Conservation (phyloP, 176 grass and related monocot genomes). For the Olyra latifolia region DNA sequence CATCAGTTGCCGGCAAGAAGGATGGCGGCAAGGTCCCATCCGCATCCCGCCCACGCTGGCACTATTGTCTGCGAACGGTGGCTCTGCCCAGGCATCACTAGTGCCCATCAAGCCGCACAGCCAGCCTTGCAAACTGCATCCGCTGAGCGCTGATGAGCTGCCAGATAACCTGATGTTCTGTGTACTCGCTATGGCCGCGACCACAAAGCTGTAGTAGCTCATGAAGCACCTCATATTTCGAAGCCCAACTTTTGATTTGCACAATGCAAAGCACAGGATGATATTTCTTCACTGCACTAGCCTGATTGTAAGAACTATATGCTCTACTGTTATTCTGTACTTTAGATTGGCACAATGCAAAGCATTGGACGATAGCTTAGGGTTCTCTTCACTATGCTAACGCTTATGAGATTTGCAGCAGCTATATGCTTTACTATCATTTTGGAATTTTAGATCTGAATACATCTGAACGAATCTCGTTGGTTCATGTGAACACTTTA, state of each 20-base stretch:
- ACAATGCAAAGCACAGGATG: background rate
- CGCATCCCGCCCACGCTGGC: background rate
- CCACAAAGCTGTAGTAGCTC: background rate
- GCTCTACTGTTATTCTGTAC: background rate
- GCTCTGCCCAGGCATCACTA: background rate
- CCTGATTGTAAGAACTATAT: background rate
- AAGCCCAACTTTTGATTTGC: background rate
- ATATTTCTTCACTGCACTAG: background rate
- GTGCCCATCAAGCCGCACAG: background rate
- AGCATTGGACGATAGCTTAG: too few species aligned
- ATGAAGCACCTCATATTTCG: background rate
- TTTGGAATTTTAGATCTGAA: background rate
- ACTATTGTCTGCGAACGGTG: background rate
- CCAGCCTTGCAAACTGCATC: background rate
- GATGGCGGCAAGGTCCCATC: background rate
- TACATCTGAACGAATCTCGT: background rate
- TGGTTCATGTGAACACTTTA: background rate
- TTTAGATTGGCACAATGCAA: background rate
- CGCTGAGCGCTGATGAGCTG: background rate
- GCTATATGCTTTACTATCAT: too few species aligned
- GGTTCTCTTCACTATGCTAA: too few species aligned
- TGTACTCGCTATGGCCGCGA: conserved; percentile 8
- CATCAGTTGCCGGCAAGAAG: conserved; percentile 1
- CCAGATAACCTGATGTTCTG: background rate
- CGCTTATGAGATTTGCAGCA: too few species aligned